A percentile compares a stretch with the other conserved stretches of the same genome.
Evolutionary conservation across 129 eudicot species (phyloP).

Genomic region (Helianthus tuberosus): DNA sequence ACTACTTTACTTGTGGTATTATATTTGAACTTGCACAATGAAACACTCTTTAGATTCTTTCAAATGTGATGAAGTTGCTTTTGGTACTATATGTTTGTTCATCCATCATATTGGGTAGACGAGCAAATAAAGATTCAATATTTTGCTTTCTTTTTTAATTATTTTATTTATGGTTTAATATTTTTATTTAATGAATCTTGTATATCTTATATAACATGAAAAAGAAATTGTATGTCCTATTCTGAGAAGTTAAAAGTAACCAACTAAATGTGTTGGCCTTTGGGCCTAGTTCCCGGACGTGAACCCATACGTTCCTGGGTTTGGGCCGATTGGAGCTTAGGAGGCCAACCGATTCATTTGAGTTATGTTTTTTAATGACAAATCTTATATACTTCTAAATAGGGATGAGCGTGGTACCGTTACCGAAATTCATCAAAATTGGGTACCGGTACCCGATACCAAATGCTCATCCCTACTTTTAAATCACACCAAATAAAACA

Average conservation of each 20-base stretch:
- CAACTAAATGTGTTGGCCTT: background rate
- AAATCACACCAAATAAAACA: no score
- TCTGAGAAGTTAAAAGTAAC: background rate
- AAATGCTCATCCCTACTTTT: no score
- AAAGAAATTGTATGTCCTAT: background rate
- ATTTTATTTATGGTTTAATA: background rate
- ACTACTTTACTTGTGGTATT: constrained; percentile 22
- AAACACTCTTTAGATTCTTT: constrained; percentile 38
- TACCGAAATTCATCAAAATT: no score
- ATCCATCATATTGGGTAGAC: constrained; percentile 18
- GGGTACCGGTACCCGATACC: no score
- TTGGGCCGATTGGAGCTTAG: no score
- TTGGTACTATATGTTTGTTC: constrained; percentile 26
- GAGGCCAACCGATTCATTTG: no score
- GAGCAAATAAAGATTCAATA: constrained; percentile 4
- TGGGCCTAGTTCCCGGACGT: no score
- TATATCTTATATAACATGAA: background rate
- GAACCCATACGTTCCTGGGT: no score
- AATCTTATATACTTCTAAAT: no score
- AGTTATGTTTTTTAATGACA: no score
- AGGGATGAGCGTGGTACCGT: no score
- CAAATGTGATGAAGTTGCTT: constrained; percentile 16
- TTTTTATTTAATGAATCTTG: background rate
- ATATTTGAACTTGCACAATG: constrained; percentile 15
- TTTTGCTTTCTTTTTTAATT: background rate